Conservation (phyloP, 208 protist species). For the Trypanosomatidae sp. region DNA sequence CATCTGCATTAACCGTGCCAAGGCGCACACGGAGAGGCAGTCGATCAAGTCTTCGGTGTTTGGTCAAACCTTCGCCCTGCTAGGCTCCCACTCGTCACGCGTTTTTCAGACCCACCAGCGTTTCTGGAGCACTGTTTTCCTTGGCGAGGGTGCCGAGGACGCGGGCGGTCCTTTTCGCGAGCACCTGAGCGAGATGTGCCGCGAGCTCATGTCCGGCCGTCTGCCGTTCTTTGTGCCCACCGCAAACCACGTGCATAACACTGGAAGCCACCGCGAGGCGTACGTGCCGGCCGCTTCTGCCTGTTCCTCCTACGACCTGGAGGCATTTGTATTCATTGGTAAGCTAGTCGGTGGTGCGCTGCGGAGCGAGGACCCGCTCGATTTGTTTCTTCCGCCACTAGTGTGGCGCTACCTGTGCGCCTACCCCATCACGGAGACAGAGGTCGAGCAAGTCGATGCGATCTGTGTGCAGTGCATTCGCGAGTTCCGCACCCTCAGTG, state of each 20-base stretch:
- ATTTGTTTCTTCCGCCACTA: constrained; percentile 89
- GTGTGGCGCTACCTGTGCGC: constrained; percentile 91
- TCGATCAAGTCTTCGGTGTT: constrained; percentile 75
- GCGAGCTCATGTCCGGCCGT: constrained; percentile 83
- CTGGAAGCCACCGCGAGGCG: constrained; percentile 83
- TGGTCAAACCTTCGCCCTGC: constrained; percentile 84
- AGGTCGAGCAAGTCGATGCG: constrained; percentile 81
- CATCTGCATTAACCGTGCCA: constrained; percentile 86
- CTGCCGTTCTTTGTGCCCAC: constrained; percentile 92
- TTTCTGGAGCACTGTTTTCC: constrained; percentile 89
- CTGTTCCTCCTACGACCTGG: constrained; percentile 41
- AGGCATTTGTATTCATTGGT: constrained; percentile 91
- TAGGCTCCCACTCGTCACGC: constrained; percentile 64
- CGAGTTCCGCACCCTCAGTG: constrained; percentile 67
- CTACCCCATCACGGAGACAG: constrained; percentile 57
- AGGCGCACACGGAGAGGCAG: constrained; percentile 34
- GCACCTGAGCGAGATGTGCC: constrained; percentile 91
- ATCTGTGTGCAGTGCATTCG: constrained; percentile 86
- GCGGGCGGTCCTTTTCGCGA: constrained; percentile 93
- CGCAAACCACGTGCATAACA: constrained; percentile 87
- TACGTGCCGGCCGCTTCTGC: constrained; percentile 87
- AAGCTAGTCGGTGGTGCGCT: constrained; percentile 95
- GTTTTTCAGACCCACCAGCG: constrained; percentile 87
- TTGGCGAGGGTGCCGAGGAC: constrained; percentile 94
- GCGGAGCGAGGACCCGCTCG: constrained; percentile 88